Evolutionary conservation across 148 eudicot genomes (phyloP), one percentile per base, ranked within the genome.

Genomic region (Dianthus caryophyllus): DNA sequence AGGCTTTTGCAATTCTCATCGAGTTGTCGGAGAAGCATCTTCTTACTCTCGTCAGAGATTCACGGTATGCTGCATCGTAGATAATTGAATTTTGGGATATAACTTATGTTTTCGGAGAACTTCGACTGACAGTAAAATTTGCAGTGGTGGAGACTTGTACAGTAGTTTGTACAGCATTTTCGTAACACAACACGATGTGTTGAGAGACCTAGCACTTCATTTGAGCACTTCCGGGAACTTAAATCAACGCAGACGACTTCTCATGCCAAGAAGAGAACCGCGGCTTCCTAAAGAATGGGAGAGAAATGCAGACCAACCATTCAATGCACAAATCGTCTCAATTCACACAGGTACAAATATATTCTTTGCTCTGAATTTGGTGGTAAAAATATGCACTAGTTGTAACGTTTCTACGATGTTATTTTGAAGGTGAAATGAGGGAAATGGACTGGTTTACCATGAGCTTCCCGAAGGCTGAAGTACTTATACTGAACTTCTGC

Each of bases 1-100:
- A 90, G 68, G 97, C 89, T 61, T 85, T 82, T 74, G 91, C 91
- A 18, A 82, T 88, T 66, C 84, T 90, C 56, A 73, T 85, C 25
- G 89, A 88, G 78, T 87, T 90, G 67, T 81, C 97, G n/a, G 80
- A 90, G 64, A 90, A 88, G 70, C 84, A 84, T 81, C 91, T 90
- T 47, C 72, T 90, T 50, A 78, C 81, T 26, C 72, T 90, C 33
- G 84, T 79, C 72, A 90, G 85, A 76, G 94, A 87, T 81, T 72
- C 83, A 68, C 78, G 91, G 97, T 87, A 79, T 27, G 70, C 58
- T 24, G 21, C 61, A 18, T 55, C 24, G 27, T 43, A 43, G 4
- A 51, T 0, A 36, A 22, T 22, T 20, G 4, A 20, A 8, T 50
- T 29, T 43, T 61, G 2, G 12, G 7, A 24, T 15, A 18, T 33